phyloP scores from a whole-genome alignment of 768 basidiomycete genomes.

The Auricularia cornea region DNA sequence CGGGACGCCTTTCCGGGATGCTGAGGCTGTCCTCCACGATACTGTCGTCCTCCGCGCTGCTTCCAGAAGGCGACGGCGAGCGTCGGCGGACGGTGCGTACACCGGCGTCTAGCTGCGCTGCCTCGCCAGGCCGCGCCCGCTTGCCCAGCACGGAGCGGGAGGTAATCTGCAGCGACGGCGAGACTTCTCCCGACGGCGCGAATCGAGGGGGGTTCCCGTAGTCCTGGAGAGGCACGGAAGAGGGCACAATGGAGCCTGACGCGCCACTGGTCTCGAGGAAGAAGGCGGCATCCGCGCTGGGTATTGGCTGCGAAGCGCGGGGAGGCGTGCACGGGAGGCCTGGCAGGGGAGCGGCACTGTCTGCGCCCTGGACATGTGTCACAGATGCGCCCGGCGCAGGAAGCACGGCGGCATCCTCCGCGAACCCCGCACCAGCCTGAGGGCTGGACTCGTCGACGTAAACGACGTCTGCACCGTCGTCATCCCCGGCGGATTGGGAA shows the following conservation, averaged over 20 bases:
- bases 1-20: background rate
- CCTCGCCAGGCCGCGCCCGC: background rate
- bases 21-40: background rate
- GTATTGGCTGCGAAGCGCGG: background rate
- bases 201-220: background rate
- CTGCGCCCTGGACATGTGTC: background rate
- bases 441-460: background rate
- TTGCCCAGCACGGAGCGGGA: background rate
- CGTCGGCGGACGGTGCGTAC: background rate
- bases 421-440: too few relatives aligned
- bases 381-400: background rate
- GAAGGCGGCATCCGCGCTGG: background rate
- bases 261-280: background rate
- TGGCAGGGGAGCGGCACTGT: background rate
- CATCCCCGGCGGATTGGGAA: background rate
- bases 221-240: background rate
- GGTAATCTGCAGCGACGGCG: background rate
- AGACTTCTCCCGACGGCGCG: background rate
- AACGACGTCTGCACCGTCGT: background rate
- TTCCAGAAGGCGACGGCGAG: background rate
- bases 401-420: background rate
- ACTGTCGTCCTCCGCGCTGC: background rate
- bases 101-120: background rate
- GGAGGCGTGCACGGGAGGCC: too few relatives aligned
- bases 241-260: background rate